Base-by-base conservation (phyloP, 1,139 yeast genomes). In the Nakaseomyces sp. region DNA sequence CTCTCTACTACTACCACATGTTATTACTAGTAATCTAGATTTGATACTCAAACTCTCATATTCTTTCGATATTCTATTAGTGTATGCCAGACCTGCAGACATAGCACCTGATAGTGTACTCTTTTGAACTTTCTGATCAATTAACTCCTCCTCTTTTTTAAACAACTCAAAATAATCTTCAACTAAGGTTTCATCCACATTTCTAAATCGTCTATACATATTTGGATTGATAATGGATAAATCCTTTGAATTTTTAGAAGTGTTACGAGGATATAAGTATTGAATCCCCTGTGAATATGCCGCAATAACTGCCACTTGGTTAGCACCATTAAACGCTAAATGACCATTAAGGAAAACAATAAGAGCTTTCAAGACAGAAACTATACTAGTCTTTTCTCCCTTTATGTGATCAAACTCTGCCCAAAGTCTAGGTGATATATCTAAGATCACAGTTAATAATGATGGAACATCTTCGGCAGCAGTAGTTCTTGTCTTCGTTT, bases 161-260 rank as follows among this genome's bases (percentile, higher is more conserved):
- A 85, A 58, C 22, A 79, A 65, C 2, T 60, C 57, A 45, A 77
- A 74, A 32, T 89, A 61, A 45, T 79, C 80, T 35, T 72, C 72
- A n/a, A 87, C 62, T 1, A 89, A 81, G 0, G 80, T 70, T 45
- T 86, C 93, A 60, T 89, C 95, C 30, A 91, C 83, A 41, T 78
- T 72, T 49, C 85, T 72, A 57, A 91, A 91, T 60, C 87, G 95
- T 52, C 96, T 68, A 60, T 91, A 89, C 88, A 91, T 87, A 26
- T 74, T 71, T n/a, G 68, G 58, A 47, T 65, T 66, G 35, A 66
- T 57, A 56, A 60, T 57, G 40, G 57, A 52, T 10, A 46, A 16
- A 3, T 33, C 39, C 24, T 41, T 45, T 12, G 45, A 38, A 37
- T 44, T 48, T n/a, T 31, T 46, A 3, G 45, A 37, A 25, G 47